phyloP scores from a whole-genome alignment of 805 yeast species.

The Candida lessepsii region DNA sequence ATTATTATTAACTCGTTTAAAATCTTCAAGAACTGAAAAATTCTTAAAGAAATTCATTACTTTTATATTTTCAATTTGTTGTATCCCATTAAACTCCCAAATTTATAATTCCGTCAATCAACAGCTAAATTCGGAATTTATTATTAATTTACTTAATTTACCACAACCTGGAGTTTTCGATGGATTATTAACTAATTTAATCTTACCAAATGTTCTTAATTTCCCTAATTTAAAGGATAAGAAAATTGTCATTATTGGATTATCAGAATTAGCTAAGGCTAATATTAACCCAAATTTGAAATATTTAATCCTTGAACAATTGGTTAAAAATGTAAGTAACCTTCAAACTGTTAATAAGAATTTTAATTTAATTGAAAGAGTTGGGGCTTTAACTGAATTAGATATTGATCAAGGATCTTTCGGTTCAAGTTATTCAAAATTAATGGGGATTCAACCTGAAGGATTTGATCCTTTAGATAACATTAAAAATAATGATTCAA shows the following conservation, averaged over 20 bases:
- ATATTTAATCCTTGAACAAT: constrained; percentile 31
- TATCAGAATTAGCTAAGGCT: constrained; percentile 40
- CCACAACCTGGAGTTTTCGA: constrained; percentile 64
- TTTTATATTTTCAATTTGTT: constrained; percentile 49
- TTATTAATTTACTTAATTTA: constrained; percentile 62
- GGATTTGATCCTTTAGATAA: constrained; percentile 71
- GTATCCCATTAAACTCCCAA: constrained; percentile 34
- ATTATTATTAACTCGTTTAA: constrained; percentile 75
- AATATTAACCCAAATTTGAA: constrained; percentile 24
- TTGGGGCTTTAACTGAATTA: constrained; percentile 39
- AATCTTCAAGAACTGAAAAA: constrained; percentile 77
- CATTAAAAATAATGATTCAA: constrained; percentile 38
- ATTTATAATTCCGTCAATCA: not conserved
- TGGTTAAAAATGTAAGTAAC: constrained; percentile 27
- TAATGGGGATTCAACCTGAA: constrained; percentile 59
- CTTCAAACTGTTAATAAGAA: constrained; percentile 27
- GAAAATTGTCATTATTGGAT: constrained; percentile 52
- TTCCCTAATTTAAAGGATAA: constrained; percentile 54
- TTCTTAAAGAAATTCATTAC: constrained; percentile 69
- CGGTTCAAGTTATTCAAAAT: constrained; percentile 80
- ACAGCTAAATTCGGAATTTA: constrained; percentile 41
- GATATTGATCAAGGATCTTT: constrained; percentile 71
- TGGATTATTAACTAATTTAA: constrained; percentile 47
- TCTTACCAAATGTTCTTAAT: constrained; percentile 51
- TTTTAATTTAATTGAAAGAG: not conserved